phyloP scores from a whole-genome alignment of 805 yeast genomes.

The Sungouiozyma ichnusensis region DNA sequence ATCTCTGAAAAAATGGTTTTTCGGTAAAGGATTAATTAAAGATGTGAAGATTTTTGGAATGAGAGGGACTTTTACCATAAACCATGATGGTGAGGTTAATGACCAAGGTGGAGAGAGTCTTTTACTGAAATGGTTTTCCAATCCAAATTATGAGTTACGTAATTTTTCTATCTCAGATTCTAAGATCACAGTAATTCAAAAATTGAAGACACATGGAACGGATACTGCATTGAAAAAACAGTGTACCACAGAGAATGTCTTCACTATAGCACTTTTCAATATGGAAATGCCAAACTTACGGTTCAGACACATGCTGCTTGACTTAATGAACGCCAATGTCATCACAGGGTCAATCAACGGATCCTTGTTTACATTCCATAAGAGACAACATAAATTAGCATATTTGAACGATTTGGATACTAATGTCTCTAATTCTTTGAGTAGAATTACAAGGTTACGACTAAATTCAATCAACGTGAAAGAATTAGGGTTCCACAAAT shows the following conservation, averaged over 20 bases:
- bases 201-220: constrained; percentile 9
- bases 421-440: constrained; percentile 35
- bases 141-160: constrained; percentile 32
- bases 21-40: constrained; percentile 75
- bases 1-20: constrained; percentile 76
- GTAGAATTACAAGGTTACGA: constrained; percentile 39
- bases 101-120: constrained; percentile 10
- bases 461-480: constrained; percentile 31
- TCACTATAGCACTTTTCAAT: constrained; percentile 44
- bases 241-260: neutral
- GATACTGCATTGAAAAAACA: constrained; percentile 14
- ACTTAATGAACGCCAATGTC: constrained; percentile 58
- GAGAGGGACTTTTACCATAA: constrained; percentile 52
- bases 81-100: constrained; percentile 39
- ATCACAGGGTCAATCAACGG: constrained; percentile 68
- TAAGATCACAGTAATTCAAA: constrained; percentile 19
- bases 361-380: constrained; percentile 66
- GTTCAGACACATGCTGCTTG: constrained; percentile 47
- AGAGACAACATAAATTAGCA: constrained; percentile 51
- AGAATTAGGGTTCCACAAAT: constrained; percentile 28
- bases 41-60: constrained; percentile 72
- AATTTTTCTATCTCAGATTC: constrained; percentile 32
- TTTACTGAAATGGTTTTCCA: constrained; percentile 24
- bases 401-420: constrained; percentile 32
- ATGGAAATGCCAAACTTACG: constrained; percentile 55